phyloP scores from a whole-genome alignment of 176 grass and related monocot species.

The Melocanna baccifera region DNA sequence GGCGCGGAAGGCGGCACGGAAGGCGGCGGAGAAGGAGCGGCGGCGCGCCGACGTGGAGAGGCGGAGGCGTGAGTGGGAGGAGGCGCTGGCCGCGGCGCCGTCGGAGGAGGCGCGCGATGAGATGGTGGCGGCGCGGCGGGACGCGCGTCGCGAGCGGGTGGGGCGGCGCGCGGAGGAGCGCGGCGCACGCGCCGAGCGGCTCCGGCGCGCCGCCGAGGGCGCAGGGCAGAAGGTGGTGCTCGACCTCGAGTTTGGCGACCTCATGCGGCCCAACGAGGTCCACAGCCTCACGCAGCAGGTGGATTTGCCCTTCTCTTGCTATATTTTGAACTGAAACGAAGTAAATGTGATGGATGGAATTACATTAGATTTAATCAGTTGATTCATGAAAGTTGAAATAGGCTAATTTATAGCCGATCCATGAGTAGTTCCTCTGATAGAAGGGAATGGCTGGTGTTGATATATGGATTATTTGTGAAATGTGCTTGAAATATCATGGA shows the following conservation, averaged over 20 bases:
- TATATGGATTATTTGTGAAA: neutral
- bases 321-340: neutral
- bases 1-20: conserved; percentile 60
- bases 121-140: conserved; percentile 44
- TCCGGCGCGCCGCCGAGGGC: conserved; percentile 48
- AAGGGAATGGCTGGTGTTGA: neutral
- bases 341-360: neutral
- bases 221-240: conserved; percentile 68
- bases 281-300: conserved; percentile 81
- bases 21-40: conserved; percentile 67
- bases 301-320: neutral
- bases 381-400: neutral
- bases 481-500: neutral
- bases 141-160: conserved; percentile 56
- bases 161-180: conserved; percentile 52
- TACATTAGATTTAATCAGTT: neutral
- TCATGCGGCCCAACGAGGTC: conserved; percentile 72
- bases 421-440: neutral
- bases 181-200: conserved; percentile 41
- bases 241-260: conserved; percentile 70
- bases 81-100: conserved; percentile 44
- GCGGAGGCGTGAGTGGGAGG: conserved; percentile 60
- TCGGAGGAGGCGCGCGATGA: conserved; percentile 54
- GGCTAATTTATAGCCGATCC: neutral
- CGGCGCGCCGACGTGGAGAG: conserved; percentile 45